phyloP scores from a whole-genome alignment of 164 flowering plant genomes.

The Aristolochia californica region DNA sequence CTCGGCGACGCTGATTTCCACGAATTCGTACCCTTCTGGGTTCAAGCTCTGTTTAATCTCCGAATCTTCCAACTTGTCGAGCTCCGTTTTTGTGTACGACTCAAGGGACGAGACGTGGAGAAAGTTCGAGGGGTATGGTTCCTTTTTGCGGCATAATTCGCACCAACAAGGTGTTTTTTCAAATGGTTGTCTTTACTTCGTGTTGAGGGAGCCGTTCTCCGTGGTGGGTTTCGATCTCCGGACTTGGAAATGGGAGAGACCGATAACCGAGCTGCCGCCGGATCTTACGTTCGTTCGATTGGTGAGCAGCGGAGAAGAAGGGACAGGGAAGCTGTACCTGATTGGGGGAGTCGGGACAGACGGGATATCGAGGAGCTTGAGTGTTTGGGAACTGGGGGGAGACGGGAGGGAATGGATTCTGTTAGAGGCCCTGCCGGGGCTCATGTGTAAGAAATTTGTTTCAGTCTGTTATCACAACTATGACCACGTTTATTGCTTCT shows the following conservation, averaged over 20 bases:
- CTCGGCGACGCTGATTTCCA: constrained; percentile 26
- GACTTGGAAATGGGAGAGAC: constrained; percentile 34
- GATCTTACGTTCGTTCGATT: constrained; percentile 42
- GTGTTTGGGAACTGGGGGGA: constrained; percentile 41
- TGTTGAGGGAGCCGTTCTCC: constrained; percentile 42
- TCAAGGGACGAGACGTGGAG: constrained; percentile 34
- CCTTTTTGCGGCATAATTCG: constrained; percentile 13
- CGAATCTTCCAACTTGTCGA: constrained; percentile 9
- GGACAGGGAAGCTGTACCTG: constrained; percentile 29
- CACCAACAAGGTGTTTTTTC: constrained; percentile 36
- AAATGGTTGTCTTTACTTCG: constrained; percentile 37
- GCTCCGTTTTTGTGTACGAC: constrained; percentile 33
- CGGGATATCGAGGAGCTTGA: constrained; percentile 55
- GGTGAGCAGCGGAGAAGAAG: constrained; percentile 22
- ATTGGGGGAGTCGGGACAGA: constrained; percentile 56
- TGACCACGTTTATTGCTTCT: constrained; percentile 61
- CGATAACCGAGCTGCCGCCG: constrained; percentile 18
- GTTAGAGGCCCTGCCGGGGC: constrained; percentile 38
- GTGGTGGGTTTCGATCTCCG: constrained; percentile 35
- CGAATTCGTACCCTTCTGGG: constrained; percentile 3
- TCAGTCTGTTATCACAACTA: constrained; percentile 70
- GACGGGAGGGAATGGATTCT: constrained; percentile 31
- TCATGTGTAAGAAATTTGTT: constrained; percentile 54
- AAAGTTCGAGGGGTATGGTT: constrained; percentile 17
- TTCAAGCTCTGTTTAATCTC: constrained; percentile 16